Base-by-base conservation (phyloP, 2,329 filamentous ascomycete species). In the Rosellinia necatrix region DNA sequence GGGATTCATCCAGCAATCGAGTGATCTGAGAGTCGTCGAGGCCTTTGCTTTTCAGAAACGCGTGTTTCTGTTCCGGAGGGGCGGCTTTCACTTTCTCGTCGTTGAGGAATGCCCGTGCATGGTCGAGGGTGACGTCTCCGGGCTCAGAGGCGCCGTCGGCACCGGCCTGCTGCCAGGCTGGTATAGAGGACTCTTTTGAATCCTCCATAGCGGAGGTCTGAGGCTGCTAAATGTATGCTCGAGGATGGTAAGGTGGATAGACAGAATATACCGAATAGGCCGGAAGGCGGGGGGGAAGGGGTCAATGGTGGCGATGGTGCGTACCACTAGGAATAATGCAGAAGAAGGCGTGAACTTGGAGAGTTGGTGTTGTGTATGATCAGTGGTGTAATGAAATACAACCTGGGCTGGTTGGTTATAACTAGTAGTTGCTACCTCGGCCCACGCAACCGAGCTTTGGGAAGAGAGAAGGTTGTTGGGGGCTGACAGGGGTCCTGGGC, bases 31-130 rank as follows among this genome's bases (percentile, higher is more conserved):
- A 78, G 4, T 81, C 75, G 3, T 75, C 75, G 6, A 96, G 76
- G 3, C 90, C 90, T 71, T 97, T 97, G 47, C 83, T 84, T 67
- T 86, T 81, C 1, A 97, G 76, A 64, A 96, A 96, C 6, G 83
- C 81, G 17, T 82, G 77, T 75, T 96, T 96, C 72, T 85, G 87
- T 53, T 90, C 87, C 40, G 80, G 79, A 0, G 88, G 79, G 29
- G 88, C 85, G 71, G 87, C 76, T 56, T 82, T 84, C 54, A 96
- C 89, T 17, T 81, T 78, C 6, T 89, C 85, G 58, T 96, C 88
- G 47, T 89, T 78, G 3, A 97, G 81, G 68, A 96, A 97, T 49
- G 79, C 83, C 38, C 82, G 80, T 24, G 92, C 91, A 68, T 91
- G 84, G 13, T 91, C 84, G 30, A 90, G 50, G 24, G 66, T 70